phyloP scores from a whole-genome alignment of 2,329 filamentous ascomycete species.

The Cytospora leucostoma region DNA sequence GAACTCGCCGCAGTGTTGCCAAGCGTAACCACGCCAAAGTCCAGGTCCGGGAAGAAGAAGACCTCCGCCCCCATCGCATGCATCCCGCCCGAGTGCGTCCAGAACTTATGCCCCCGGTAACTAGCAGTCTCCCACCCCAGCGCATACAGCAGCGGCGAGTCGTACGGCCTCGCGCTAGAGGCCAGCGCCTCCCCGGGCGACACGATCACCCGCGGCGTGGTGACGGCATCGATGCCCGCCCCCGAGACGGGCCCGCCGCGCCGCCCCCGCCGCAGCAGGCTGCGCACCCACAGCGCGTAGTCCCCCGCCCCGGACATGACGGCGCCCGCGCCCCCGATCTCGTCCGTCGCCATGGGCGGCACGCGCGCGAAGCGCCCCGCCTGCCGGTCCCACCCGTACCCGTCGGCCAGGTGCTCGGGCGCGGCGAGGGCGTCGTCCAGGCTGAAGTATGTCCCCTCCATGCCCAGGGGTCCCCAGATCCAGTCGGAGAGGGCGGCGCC shows the following conservation, averaged over 20 bases:
- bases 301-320: slow-evolving; percentile 51
- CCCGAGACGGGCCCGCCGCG: slow-evolving; percentile 36
- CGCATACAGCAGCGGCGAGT: slow-evolving; percentile 42
- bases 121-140: slow-evolving; percentile 43
- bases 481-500: slow-evolving; percentile 41
- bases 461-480: slow-evolving; percentile 48
- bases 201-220: slow-evolving; percentile 37
- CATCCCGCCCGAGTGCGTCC: slow-evolving; percentile 46
- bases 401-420: slow-evolving; percentile 41
- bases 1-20: slow-evolving; percentile 47
- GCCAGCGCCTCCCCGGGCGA: slow-evolving; percentile 14
- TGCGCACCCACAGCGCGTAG: slow-evolving; percentile 54
- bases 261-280: slow-evolving; percentile 44
- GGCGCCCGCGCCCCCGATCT: slow-evolving; percentile 44
- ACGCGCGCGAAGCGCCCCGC: slow-evolving; percentile 31
- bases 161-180: slow-evolving; percentile 29
- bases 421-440: slow-evolving; percentile 36
- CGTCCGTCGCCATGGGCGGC: slow-evolving; percentile 34
- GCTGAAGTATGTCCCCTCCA: slow-evolving; percentile 43
- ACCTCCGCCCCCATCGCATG: slow-evolving; percentile 47
- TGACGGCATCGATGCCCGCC: slow-evolving; percentile 38
- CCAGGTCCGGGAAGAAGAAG: slow-evolving; percentile 46
- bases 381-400: slow-evolving; percentile 44
- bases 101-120: slow-evolving; percentile 46
- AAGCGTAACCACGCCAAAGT: slow-evolving; percentile 46